Evolutionary conservation across 2,329 filamentous ascomycete species (phyloP), one percentile per base, ranked within the genome.

Genomic region (Cytospora piceicola): DNA sequence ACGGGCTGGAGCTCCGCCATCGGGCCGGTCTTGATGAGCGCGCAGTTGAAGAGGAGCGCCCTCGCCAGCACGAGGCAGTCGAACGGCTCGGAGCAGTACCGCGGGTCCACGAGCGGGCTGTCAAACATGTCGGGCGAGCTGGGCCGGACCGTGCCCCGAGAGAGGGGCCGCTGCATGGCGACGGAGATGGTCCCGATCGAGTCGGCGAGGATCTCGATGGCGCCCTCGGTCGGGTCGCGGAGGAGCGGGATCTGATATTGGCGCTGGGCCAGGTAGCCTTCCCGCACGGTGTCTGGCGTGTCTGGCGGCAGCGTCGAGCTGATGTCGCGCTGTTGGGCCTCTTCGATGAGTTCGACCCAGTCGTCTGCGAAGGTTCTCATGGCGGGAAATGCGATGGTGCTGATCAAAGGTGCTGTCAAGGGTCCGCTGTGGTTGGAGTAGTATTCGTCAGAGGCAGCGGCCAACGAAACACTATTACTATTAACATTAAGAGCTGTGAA

Each of bases 21-120:
- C 9, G 70, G 64, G 15, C 14, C 5, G 3, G 72, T 73, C 6
- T 20, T 12, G 30, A 71, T 20, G 17, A 78, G 73, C 9, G 77
- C 72, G 29, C 81, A 80, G 3, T 79, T 76, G 46, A 82, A 78
- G 56, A 77, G 69, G 67, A 85, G 73, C 2, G 78, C 82, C 63
- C 84, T 79, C 27, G 79, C 76, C 8, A 84, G 62, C 3, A 82
- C 79, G 34, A 78, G 71, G 7, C 83, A 75, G 68, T 86, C 83
- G 17, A 78, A 73, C 27, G 81, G 80, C 8, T 78, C 75, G 55
- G 78, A 73, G 80, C 74, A 83, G 72, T 80, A 83, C 65, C 81
- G 80, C 73, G 83, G 83, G 66, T 78, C 75, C 66, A 86, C 84
- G n/a, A 79, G 72, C 0, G 85, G 83, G 17, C 79, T 77, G 56